A percentile compares a stretch with the other conserved stretches of the same genome.
Evolutionary conservation across 345 rosid genomes (phyloP).

Genomic region (Dimocarpus longan): DNA sequence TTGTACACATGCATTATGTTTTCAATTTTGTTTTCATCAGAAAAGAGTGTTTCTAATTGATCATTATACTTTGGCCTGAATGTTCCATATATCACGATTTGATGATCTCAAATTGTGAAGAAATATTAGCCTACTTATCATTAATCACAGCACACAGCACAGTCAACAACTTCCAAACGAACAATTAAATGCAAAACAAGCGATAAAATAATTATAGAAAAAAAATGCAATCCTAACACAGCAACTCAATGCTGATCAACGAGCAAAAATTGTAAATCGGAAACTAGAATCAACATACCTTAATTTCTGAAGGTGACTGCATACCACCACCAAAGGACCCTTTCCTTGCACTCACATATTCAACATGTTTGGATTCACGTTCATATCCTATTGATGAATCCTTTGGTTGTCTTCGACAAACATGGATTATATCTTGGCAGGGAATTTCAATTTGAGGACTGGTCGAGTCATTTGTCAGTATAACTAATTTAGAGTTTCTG

Average conservation of each 20-base stretch:
- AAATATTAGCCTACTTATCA: too few relatives aligned
- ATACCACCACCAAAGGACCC: conserved; percentile 26
- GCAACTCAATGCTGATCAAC: neutral
- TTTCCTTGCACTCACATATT: conserved; percentile 31
- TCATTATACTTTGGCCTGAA: too few relatives aligned
- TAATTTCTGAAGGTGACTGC: conserved; percentile 26
- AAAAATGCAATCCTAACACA: neutral
- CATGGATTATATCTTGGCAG: conserved; percentile 43
- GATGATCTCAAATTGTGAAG: too few relatives aligned
- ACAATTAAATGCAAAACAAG: neutral
- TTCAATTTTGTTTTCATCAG: too few relatives aligned
- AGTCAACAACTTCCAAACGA: too few relatives aligned
- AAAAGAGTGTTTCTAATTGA: too few relatives aligned
- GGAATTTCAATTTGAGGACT: conserved; percentile 54
- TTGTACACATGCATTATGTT: too few relatives aligned
- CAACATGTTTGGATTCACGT: conserved; percentile 22
- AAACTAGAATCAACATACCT: conserved; percentile 40
- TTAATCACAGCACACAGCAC: too few relatives aligned
- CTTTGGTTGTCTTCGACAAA: conserved; percentile 40
- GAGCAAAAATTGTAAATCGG: neutral
- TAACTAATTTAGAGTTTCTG: conserved; percentile 45
- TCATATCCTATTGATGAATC: conserved; percentile 35
- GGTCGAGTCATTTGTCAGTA: conserved; percentile 60
- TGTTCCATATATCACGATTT: too few relatives aligned
- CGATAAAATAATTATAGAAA: neutral